Percentiles rank a stretch among this genome's conserved stretches.
phyloP scores from a whole-genome alignment of 352 stramenopile genomes.

The Phytophthora fragariae region DNA sequence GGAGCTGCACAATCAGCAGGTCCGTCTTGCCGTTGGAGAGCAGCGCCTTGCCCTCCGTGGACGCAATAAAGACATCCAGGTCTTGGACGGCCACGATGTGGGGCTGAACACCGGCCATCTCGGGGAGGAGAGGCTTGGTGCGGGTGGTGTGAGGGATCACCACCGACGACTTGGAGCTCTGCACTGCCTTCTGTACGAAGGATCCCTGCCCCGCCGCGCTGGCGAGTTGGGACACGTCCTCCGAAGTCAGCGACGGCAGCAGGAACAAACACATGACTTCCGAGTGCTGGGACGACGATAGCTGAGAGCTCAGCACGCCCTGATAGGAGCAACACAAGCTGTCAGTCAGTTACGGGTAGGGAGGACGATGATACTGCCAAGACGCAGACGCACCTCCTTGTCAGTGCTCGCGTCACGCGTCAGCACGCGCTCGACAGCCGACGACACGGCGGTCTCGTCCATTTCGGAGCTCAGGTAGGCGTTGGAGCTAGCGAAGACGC shows the following conservation, averaged over 20 bases:
- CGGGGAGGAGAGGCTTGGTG: conserved; percentile 45
- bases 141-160: conserved; percentile 81
- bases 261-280: conserved; percentile 76
- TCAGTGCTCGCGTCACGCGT: conserved; percentile 40
- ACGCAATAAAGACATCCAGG: conserved; percentile 46
- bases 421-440: conserved; percentile 40
- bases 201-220: conserved; percentile 25
- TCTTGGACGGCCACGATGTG: conserved; percentile 34
- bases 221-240: conserved; percentile 57
- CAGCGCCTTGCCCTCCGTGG: conserved; percentile 37
- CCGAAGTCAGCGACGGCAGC: conserved; percentile 43
- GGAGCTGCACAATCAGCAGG: conserved; percentile 70
- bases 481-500: conserved; percentile 54
- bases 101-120: conserved; percentile 29
- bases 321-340: conserved; percentile 23
- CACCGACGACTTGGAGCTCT: conserved; percentile 61
- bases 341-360: neutral
- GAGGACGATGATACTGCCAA: neutral
- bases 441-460: conserved; percentile 49
- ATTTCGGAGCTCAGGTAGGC: conserved; percentile 58
- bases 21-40: conserved; percentile 66
- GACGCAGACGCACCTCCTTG: conserved; percentile 41
- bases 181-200: conserved; percentile 59
- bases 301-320: conserved; percentile 48
- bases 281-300: conserved; percentile 18